Base-by-base conservation (phyloP, 441 rosid genomes). In the Codiaeum variegatum region DNA sequence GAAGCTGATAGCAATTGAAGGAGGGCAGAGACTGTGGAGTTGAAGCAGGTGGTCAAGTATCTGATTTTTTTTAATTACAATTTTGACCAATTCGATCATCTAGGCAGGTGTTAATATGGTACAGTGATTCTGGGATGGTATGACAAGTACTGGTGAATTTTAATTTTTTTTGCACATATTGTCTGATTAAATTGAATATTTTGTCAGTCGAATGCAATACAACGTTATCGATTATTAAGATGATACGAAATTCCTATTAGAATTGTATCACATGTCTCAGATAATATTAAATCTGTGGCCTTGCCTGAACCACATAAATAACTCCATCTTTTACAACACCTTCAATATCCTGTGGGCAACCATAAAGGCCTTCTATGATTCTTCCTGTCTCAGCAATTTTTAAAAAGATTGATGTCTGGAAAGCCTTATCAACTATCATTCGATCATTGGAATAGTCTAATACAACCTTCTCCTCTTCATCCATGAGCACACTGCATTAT, bases 311-410 rank as follows among this genome's bases (percentile, higher is more conserved):
- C 32, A 87, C 86, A 59, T 83, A 82, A 0, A 86, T 59, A 11
- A 44, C 19, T 32, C 89, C 86, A 73, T 83, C 87, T 75, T 82
- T 85, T 49, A 86, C 83, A 9, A 85, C 93, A 8, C 93, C 90
- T 83, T 90, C 96, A 21, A 88, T 85, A 60, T 87, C 91, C 68
- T 83, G 89, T 21, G 91, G 83, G 62, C 65, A 77, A 46, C 88
- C 90, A 77, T 83, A 85, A 16, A 88, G 81, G 49, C 78, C 72
- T 76, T 90, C 93, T 59, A 87, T 81, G 60, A 69, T 74, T 75
- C 77, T 79, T 29, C 96, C 91, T 4, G 85, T 87, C 74, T 79
- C 85, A 1, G 88, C 84, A 74, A 90, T 84, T 55, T 76, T 85
- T 15, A 87, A 86, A 70, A 90, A 75, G 40, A 88, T 70, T 16